Evolutionary conservation across 2,329 filamentous ascomycete species (phyloP).

Genomic region (Davidsoniella australis): DNA sequence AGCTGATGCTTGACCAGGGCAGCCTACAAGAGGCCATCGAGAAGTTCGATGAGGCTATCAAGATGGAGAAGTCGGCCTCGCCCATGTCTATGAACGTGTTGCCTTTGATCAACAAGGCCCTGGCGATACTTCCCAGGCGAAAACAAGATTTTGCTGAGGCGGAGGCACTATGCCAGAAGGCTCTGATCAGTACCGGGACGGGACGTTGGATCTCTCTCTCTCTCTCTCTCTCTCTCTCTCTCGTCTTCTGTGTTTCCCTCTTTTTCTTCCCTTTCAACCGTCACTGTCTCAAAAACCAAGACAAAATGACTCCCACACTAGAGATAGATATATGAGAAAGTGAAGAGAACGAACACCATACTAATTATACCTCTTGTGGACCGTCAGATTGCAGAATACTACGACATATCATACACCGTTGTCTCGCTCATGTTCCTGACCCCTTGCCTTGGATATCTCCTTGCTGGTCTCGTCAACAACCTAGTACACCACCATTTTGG

Average conservation of each 20-base stretch:
- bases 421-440: slow-evolving; percentile 52
- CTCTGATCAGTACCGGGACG: slow-evolving; percentile 91
- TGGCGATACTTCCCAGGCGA: slow-evolving; percentile 95
- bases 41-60: slow-evolving; percentile 96
- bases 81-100: slow-evolving; percentile 94
- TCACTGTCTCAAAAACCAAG: background rate
- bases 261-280: background rate
- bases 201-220: no score
- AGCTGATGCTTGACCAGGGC: slow-evolving; percentile 88
- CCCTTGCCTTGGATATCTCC: slow-evolving; percentile 46
- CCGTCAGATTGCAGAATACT: slow-evolving; percentile 26
- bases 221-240: no score
- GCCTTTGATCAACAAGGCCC: slow-evolving; percentile 94
- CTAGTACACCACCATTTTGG: slow-evolving; percentile 46
- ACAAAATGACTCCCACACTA: background rate
- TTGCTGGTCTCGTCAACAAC: slow-evolving; percentile 48
- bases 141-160: slow-evolving; percentile 92
- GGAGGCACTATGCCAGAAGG: slow-evolving; percentile 93
- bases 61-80: slow-evolving; percentile 92
- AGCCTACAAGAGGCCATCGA: slow-evolving; percentile 91
- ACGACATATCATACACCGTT: slow-evolving; percentile 41
- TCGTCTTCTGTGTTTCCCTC: background rate
- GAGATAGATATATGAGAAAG: background rate
- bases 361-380: background rate
- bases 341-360: background rate